Evolutionary conservation across 1,284 basidiomycete genomes (phyloP).

Genomic region (Ceratobasidium sp.): DNA sequence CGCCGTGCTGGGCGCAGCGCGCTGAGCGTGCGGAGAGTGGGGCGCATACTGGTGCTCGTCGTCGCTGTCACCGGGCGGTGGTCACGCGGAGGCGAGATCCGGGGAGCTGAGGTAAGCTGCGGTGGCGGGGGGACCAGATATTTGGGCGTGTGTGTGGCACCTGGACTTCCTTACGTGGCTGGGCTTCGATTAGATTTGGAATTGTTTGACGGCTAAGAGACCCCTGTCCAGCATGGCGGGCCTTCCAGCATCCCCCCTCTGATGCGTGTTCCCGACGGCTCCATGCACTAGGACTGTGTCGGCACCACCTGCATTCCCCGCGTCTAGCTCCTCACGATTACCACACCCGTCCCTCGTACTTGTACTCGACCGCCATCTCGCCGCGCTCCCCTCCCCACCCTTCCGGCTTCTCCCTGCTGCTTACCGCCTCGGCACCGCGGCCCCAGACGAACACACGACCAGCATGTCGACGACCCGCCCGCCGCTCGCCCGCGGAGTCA

Average conservation of each 20-base stretch:
- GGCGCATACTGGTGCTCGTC: conserved; percentile 8
- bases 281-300: too few species aligned
- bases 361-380: too few species aligned
- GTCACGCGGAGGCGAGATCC: conserved; percentile 15
- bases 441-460: background rate
- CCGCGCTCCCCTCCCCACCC: background rate
- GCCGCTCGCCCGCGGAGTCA: conserved; percentile 21
- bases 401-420: conserved; percentile 21
- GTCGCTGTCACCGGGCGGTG: background rate
- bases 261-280: background rate
- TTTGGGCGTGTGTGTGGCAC: conserved; percentile 7
- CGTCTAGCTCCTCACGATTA: background rate
- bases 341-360: background rate
- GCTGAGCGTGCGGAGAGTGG: background rate
- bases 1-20: background rate
- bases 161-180: conserved; percentile 19
- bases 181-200: background rate
- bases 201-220: too few species aligned
- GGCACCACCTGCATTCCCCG: background rate
- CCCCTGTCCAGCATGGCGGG: background rate
- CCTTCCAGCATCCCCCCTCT: background rate
- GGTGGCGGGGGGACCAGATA: background rate
- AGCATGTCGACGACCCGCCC: conserved; percentile 34
- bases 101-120: background rate
- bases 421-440: background rate